A percentile compares a stretch with the other conserved stretches of the same genome.
Evolutionary conservation across 2,329 filamentous ascomycete species (phyloP).

Genomic region (Cladosporium sp.): DNA sequence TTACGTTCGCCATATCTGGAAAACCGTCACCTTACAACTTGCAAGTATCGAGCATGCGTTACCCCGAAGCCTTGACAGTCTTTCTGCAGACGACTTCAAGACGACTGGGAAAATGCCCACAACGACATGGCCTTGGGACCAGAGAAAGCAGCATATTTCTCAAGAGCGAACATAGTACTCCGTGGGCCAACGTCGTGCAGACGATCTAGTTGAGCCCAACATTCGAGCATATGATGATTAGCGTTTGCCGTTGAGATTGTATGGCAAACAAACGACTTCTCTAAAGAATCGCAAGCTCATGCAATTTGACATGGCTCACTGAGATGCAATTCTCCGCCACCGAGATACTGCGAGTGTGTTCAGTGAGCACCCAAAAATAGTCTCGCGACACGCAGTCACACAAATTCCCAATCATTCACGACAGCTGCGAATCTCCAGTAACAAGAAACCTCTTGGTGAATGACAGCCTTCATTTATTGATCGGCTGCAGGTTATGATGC

Average conservation of each 20-base stretch:
- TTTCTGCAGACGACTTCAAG: too few relatives aligned
- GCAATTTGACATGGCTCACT: neutral
- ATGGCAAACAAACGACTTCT: neutral
- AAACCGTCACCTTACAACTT: too few relatives aligned
- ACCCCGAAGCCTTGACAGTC: too few relatives aligned
- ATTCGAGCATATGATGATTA: neutral
- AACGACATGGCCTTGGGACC: too few relatives aligned
- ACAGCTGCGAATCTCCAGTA: neutral
- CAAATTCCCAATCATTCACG: neutral
- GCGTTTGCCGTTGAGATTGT: neutral
- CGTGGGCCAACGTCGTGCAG: too few relatives aligned
- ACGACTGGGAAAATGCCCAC: too few relatives aligned
- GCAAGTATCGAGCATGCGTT: too few relatives aligned
- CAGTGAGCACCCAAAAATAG: neutral
- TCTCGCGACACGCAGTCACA: neutral
- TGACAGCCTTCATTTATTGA: neutral
- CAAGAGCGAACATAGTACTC: too few relatives aligned
- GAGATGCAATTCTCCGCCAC: too few relatives aligned
- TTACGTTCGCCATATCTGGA: too few relatives aligned
- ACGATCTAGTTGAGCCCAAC: too few relatives aligned
- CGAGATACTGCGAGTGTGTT: neutral
- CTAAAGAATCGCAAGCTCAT: neutral
- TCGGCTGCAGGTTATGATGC: neutral
- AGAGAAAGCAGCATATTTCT: too few relatives aligned
- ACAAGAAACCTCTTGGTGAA: neutral